phyloP scores from a whole-genome alignment of 2,329 filamentous ascomycete genomes.

The Fusarium armeniacum region DNA sequence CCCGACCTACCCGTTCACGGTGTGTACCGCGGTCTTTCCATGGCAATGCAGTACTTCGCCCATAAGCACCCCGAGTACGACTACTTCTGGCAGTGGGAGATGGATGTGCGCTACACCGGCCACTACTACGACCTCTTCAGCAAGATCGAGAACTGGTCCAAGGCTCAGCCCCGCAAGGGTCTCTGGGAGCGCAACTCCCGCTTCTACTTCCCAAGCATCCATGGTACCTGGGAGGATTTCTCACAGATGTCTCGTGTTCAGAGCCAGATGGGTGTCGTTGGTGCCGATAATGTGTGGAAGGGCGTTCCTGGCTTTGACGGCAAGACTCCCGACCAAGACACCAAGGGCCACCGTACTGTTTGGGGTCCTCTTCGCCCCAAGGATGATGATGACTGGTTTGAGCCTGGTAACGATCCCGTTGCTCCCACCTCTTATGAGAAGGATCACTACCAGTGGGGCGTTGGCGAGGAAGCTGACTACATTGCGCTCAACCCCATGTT shows the following conservation, averaged over 20 bases:
- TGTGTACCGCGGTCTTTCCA: conserved; percentile 91
- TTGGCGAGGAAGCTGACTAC: conserved; percentile 90
- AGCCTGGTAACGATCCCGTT: conserved; percentile 77
- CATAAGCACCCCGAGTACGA: conserved; percentile 90
- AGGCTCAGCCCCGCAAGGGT: conserved; percentile 80
- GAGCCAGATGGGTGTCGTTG: conserved; percentile 76
- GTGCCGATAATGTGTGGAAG: conserved; percentile 77
- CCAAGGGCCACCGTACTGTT: conserved; percentile 67
- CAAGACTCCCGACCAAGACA: conserved; percentile 55
- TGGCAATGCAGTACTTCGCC: conserved; percentile 96
- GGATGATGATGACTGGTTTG: conserved; percentile 78
- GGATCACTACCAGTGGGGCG: conserved; percentile 88
- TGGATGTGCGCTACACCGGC: conserved; percentile 91
- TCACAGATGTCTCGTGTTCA: conserved; percentile 79
- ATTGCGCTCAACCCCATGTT: conserved; percentile 94
- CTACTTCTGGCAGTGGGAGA: conserved; percentile 95
- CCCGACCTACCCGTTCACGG: conserved; percentile 85
- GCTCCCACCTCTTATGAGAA: conserved; percentile 80
- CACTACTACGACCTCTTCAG: conserved; percentile 84
- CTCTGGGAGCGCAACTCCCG: conserved; percentile 85
- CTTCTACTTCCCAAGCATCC: conserved; percentile 82
- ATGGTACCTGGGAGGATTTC: conserved; percentile 86
- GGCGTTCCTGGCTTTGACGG: conserved; percentile 60
- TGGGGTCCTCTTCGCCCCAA: conserved; percentile 86
- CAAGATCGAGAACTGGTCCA: conserved; percentile 77